Percentiles rank a stretch among this genome's conserved stretches.
Evolutionary conservation across 2,329 filamentous ascomycete species (phyloP).

Genomic region (Sclerotiophoma versabilis): DNA sequence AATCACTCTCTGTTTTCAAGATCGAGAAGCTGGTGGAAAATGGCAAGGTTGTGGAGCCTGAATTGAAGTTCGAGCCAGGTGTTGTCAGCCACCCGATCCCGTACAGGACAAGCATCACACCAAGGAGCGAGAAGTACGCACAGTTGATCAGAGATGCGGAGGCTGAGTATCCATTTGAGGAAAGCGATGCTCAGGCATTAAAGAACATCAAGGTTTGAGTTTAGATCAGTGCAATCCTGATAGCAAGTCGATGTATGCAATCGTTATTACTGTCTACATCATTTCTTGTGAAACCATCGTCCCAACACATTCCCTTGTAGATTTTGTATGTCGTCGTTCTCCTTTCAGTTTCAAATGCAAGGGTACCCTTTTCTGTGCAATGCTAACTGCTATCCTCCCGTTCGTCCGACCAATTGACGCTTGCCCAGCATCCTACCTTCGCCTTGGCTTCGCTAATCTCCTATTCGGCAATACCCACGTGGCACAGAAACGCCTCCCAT

Average conservation of each 20-base stretch:
- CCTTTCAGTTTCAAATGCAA: no score
- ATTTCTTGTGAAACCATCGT: no score
- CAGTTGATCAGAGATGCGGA: slow-evolving; percentile 45
- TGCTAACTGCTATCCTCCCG: no score
- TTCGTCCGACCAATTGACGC: no score
- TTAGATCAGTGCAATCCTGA: no score
- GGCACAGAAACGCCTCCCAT: slow-evolving; percentile 6
- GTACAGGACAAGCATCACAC: slow-evolving; percentile 44
- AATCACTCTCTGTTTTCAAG: slow-evolving; percentile 57
- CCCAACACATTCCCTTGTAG: no score
- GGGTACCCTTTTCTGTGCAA: no score
- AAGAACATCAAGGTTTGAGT: slow-evolving; percentile 13
- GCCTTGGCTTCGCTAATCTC: not conserved
- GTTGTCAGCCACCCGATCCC: slow-evolving; percentile 50
- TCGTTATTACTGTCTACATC: no score
- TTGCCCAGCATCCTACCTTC: no score
- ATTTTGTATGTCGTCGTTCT: no score
- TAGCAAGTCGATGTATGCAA: no score
- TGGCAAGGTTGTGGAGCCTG: slow-evolving; percentile 48
- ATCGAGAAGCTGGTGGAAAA: slow-evolving; percentile 50
- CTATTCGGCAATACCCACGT: slow-evolving; percentile 1
- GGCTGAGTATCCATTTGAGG: slow-evolving; percentile 49
- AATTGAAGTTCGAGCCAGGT: slow-evolving; percentile 47
- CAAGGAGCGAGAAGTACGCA: slow-evolving; percentile 44
- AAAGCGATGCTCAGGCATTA: slow-evolving; percentile 47